Conservation (phyloP, 805 yeast genomes). For the Barnettozyma siamensis region DNA sequence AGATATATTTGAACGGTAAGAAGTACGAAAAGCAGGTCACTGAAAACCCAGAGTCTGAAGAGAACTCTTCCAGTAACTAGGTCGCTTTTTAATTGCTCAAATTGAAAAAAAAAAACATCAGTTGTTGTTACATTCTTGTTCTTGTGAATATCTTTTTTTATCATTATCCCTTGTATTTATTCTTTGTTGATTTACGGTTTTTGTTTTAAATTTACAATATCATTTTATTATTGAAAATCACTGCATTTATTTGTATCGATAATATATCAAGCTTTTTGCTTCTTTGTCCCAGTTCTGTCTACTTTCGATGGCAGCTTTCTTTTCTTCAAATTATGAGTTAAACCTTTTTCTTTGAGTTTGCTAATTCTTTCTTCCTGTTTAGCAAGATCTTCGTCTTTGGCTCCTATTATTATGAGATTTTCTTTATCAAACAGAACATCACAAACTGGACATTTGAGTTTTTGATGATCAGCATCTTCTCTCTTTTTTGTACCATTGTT, state of each 20-base stretch:
- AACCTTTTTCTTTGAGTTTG: conserved; percentile 19
- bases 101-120: neutral
- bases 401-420: conserved; percentile 36
- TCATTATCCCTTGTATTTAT: conserved; percentile 1
- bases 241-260: neutral
- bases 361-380: conserved; percentile 20
- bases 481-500: conserved; percentile 23
- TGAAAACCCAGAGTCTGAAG: conserved; percentile 5
- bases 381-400: conserved; percentile 20
- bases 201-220: no score
- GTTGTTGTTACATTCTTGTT: neutral
- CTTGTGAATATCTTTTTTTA: neutral
- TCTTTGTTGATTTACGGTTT: neutral
- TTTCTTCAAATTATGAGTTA: conserved; percentile 34
- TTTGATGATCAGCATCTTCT: conserved; percentile 4
- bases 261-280: neutral
- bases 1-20: conserved; percentile 47
- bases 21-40: conserved; percentile 37
- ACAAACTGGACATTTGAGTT: conserved; percentile 38
- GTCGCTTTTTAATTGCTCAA: neutral
- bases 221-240: neutral
- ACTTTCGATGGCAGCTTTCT: conserved; percentile 13
- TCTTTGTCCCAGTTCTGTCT: conserved; percentile 1
- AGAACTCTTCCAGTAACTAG: neutral
- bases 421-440: conserved; percentile 13